Evolutionary conservation across 78 protist species (phyloP).

Genomic region (Polysphondylium violaceum): DNA sequence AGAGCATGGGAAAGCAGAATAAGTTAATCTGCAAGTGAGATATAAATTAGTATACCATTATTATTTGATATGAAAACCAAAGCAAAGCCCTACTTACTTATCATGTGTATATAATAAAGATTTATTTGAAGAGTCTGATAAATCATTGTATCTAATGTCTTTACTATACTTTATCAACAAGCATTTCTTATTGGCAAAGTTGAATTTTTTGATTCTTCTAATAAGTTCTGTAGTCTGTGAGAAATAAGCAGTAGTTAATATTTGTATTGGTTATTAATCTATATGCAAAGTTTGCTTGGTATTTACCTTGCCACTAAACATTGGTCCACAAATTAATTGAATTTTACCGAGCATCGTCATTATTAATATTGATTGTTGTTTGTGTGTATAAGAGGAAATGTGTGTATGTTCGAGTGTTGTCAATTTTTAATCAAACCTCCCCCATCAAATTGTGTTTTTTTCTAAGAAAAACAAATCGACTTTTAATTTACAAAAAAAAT

Average conservation of each 20-base stretch:
- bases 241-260: no score
- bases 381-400: no score
- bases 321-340: slow-evolving; percentile 94
- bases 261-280: no score
- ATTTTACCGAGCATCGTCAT: no score
- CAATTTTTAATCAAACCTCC: no score
- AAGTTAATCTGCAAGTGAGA: slow-evolving; percentile 19
- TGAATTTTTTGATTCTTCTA: slow-evolving; percentile 84
- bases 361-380: no score
- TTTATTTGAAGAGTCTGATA: slow-evolving; percentile 4
- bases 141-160: slow-evolving; percentile 87
- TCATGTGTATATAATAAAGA: slow-evolving; percentile 87
- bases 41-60: no score
- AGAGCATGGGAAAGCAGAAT: slow-evolving; percentile 80
- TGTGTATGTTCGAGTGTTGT: no score
- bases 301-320: slow-evolving; percentile 92
- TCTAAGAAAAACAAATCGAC: no score
- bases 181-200: slow-evolving; percentile 81
- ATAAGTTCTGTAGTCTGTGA: slow-evolving; percentile 91
- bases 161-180: slow-evolving; percentile 83
- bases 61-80: background rate
- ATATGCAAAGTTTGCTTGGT: no score
- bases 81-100: slow-evolving; percentile 39
- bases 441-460: no score
- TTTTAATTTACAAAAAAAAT: no score